A percentile compares a stretch with the other conserved stretches of the same genome.
Conservation (phyloP, 164 flowering plant genomes). For the Chloranthus sessilifolius region DNA sequence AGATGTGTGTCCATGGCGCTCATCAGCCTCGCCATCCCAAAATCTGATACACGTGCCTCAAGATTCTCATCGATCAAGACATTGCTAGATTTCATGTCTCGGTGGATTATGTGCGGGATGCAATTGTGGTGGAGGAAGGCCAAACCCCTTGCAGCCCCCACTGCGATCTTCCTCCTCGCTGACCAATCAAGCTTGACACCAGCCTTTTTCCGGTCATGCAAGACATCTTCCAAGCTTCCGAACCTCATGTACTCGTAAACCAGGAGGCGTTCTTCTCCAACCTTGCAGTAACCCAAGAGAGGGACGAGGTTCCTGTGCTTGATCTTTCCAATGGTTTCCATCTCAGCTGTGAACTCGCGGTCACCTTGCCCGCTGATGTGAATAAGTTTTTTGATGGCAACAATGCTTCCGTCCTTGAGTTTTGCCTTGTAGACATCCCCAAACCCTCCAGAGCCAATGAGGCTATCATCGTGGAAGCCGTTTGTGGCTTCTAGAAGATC, state of each 20-base stretch:
- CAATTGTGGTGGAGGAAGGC: conserved; percentile 94
- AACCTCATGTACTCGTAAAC: conserved; percentile 94
- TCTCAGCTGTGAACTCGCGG: conserved; percentile 95
- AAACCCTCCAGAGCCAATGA: conserved; percentile 93
- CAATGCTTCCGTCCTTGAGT: conserved; percentile 77
- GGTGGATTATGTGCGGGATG: conserved; percentile 86
- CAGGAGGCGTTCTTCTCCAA: conserved; percentile 83
- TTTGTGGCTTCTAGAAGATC: conserved; percentile 94
- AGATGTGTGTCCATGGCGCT: conserved; percentile 94
- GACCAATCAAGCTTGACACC: conserved; percentile 82
- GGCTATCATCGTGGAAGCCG: conserved; percentile 75
- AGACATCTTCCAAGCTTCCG: conserved; percentile 91
- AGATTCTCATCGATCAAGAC: conserved; percentile 79
- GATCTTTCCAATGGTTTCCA: conserved; percentile 97
- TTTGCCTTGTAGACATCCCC: conserved; percentile 95
- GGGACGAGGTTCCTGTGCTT: conserved; percentile 96
- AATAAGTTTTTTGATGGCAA: conserved; percentile 91
- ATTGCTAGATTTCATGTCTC: conserved; percentile 99
- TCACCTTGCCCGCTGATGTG: conserved; percentile 95
- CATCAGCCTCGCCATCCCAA: conserved; percentile 97
- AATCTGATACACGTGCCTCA: conserved; percentile 95
- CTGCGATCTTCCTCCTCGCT: conserved; percentile 73
- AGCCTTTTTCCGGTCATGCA: conserved; percentile 57
- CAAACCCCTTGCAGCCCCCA: conserved; percentile 85
- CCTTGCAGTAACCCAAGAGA: conserved; percentile 91